Evolutionary conservation across 306 rosid species (phyloP), one percentile per base, ranked within the genome.

Genomic region (Bauhinia variegata): DNA sequence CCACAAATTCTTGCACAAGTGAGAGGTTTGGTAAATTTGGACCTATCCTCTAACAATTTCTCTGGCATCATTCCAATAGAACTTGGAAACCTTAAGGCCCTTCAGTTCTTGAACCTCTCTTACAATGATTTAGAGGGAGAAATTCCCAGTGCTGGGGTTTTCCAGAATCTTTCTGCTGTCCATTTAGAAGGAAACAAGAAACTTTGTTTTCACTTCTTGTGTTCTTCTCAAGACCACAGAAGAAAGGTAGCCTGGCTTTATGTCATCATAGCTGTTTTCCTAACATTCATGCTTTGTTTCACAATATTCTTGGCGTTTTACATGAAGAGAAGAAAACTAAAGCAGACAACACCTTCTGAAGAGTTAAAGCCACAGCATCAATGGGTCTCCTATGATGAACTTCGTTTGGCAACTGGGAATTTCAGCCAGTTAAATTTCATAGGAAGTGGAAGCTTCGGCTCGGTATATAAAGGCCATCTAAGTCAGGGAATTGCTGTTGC

Each of bases 21-120:
- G 32, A 84, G 36, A 84, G 92, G 82, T 14, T 79, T 90, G 39
- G 89, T 67, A 65, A 65, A 67, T 61, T 65, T 90, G 71, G 96
- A 90, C 48, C 78, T 90, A 1, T 90, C 95, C 54, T 84, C 87
- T 42, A 90, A 87, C 87, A 84, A 74, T 70, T 88, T 90, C 54
- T 76, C 84, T 9, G 95, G 95, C 23, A 47, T 78, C 41, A 85
- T 90, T 74, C 97, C 97, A 60, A 1, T 12, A 37, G 83, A 72
- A 57, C 89, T 85, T 37, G 79, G 78, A 78, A 59, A 74, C 0
- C 73, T 86, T 11, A 51, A 16, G 0, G 84, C n/a, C 56, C 86
- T 90, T 17, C 38, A 23, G 15, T 60, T 50, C 43, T 82, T 90
- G 61, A 84, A 90, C 75, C 77, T 87, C 4, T 87, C 96, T 30